Percentiles rank a stretch among this genome's conserved stretches.
Evolutionary conservation across 306 rosid species (phyloP).

Genomic region (Urtica urens): DNA sequence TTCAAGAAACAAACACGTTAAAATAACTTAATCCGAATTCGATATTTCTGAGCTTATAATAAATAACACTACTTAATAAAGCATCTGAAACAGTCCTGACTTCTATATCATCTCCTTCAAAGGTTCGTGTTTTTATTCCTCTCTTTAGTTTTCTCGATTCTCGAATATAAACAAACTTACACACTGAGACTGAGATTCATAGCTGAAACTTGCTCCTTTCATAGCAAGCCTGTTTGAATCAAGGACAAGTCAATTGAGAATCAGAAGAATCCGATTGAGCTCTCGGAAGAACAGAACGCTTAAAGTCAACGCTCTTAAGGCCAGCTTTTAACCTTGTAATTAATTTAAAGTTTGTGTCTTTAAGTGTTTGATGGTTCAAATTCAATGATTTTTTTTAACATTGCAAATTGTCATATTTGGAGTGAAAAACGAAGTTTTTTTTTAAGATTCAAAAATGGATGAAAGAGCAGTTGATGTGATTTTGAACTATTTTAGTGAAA

Average conservation of each 20-base stretch:
- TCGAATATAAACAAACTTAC: not conserved
- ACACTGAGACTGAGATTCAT: too few species aligned
- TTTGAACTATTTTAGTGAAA: too few species aligned
- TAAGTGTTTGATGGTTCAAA: too few species aligned
- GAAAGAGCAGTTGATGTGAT: too few species aligned
- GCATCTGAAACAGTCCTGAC: slow-evolving; percentile 4
- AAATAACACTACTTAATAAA: too few species aligned
- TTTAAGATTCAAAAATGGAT: too few species aligned
- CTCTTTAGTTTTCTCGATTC: not conserved
- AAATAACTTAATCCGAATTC: too few species aligned
- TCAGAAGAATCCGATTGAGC: slow-evolving; percentile 10
- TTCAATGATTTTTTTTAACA: too few species aligned
- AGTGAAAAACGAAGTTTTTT: too few species aligned
- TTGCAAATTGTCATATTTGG: too few species aligned
- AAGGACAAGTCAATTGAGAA: not conserved
- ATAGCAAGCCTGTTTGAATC: slow-evolving; percentile 13
- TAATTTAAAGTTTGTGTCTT: not conserved
- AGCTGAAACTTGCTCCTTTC: slow-evolving; percentile 12
- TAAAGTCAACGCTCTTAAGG: slow-evolving; percentile 71
- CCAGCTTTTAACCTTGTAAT: slow-evolving; percentile 1
- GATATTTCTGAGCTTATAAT: too few species aligned
- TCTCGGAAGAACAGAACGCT: slow-evolving; percentile 19
- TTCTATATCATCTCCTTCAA: slow-evolving; percentile 3
- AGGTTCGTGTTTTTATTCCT: slow-evolving; percentile 2
- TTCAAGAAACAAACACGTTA: too few species aligned